Conservation (phyloP, 495 filamentous ascomycete genomes). For the Cetradonia linearis region DNA sequence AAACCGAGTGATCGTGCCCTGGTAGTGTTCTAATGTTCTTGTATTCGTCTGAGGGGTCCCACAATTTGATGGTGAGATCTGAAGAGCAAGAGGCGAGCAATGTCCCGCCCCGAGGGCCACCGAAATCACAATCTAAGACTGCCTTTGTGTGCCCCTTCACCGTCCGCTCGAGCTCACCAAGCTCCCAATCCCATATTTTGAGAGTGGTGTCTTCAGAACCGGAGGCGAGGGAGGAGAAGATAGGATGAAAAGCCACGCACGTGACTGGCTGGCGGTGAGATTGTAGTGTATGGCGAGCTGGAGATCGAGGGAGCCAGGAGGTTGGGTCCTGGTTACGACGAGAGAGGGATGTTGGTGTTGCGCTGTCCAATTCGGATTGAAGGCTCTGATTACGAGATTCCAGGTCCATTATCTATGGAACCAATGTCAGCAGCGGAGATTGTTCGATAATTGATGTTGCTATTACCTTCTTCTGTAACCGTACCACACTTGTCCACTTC, state of each 20-base stretch:
- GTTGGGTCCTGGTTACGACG: constrained; percentile 73
- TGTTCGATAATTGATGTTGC: background rate
- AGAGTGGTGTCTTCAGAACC: constrained; percentile 89
- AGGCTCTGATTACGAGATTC: constrained; percentile 60
- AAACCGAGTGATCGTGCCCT: constrained; percentile 89
- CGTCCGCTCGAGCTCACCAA: constrained; percentile 84
- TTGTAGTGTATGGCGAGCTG: constrained; percentile 70
- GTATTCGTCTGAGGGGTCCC: constrained; percentile 91
- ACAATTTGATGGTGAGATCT: constrained; percentile 90
- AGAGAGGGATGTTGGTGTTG: constrained; percentile 74
- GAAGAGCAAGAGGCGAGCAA: constrained; percentile 84
- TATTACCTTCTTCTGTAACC: constrained; percentile 78
- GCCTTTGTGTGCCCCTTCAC: constrained; percentile 89
- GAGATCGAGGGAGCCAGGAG: constrained; percentile 74
- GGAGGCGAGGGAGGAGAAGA: constrained; percentile 84
- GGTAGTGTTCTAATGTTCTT: constrained; percentile 89
- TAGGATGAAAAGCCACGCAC: constrained; percentile 87
- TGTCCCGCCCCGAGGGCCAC: constrained; percentile 74
- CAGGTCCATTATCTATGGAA: constrained; percentile 78
- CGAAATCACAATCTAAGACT: constrained; percentile 84
- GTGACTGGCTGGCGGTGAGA: constrained; percentile 76
- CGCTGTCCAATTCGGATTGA: constrained; percentile 73
- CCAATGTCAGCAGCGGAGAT: constrained; percentile 13
- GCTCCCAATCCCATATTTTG: constrained; percentile 98
- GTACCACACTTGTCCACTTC: constrained; percentile 90